phyloP scores from a whole-genome alignment of 73 alveolate genomes.

The Paramecium primaurelia region DNA sequence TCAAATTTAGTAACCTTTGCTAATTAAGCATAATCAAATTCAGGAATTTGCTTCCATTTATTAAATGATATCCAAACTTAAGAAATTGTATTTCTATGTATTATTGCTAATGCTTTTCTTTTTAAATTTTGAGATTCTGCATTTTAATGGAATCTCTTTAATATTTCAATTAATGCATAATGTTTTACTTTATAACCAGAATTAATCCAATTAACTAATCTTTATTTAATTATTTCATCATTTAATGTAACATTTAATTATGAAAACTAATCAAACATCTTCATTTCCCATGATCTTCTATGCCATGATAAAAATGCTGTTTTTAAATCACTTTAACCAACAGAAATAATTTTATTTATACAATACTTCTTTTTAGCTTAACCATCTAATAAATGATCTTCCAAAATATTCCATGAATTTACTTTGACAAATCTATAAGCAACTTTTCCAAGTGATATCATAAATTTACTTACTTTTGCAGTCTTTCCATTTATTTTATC shows the following conservation, averaged over 20 bases:
- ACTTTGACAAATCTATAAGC: neutral
- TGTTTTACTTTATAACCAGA: neutral
- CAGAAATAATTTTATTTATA: neutral
- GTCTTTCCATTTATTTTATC: neutral
- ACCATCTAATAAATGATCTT: neutral
- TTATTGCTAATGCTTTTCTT: neutral
- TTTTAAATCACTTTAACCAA: neutral
- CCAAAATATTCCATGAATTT: neutral
- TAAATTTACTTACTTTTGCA: neutral
- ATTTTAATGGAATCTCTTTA: neutral
- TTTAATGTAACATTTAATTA: neutral
- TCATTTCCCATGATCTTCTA: neutral
- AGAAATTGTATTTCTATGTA: neutral
- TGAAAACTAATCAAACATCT: constrained; percentile 4
- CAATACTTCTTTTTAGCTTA: neutral
- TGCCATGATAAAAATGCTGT: constrained; percentile 1
- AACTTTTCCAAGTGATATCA: neutral
- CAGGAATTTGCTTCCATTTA: constrained; percentile 7
- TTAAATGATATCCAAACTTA: neutral
- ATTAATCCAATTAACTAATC: neutral
- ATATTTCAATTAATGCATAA: constrained; percentile 23
- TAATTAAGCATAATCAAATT: neutral
- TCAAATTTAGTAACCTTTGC: neutral
- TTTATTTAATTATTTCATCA: constrained; percentile 21
- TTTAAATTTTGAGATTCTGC: neutral